Percentiles rank a stretch among this genome's conserved stretches.
Conservation (phyloP, 106 monocot genomes). For the Dioscorea zingiberensis region DNA sequence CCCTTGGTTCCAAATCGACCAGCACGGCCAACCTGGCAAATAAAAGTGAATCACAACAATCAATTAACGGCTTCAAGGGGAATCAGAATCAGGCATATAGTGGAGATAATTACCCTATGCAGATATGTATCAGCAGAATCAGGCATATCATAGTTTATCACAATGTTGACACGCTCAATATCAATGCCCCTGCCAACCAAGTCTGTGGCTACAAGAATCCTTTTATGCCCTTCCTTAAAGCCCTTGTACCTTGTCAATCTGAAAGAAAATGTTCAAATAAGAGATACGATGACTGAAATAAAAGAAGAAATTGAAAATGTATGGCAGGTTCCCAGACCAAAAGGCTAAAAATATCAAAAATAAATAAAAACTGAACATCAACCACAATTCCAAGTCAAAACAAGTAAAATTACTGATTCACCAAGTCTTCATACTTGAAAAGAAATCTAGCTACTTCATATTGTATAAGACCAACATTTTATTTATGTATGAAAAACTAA, state of each 20-base stretch:
- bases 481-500: no score
- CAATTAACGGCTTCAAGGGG: not conserved
- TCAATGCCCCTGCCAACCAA: constrained; percentile 97
- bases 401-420: no score
- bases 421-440: no score
- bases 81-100: no score
- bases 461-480: no score
- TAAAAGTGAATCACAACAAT: not conserved
- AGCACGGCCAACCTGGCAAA: constrained; percentile 72
- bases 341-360: no score
- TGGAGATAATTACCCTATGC: constrained; percentile 62
- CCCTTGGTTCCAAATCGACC: constrained; percentile 98
- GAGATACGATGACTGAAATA: no score
- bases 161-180: constrained; percentile 99
- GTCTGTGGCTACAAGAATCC: constrained; percentile 95
- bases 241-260: constrained; percentile 95
- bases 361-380: no score
- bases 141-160: constrained; percentile 99
- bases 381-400: no score
- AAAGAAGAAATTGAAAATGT: no score
- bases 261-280: not conserved
- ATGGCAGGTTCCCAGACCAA: no score
- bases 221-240: constrained; percentile 98
- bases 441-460: no score
- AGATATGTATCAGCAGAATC: constrained; percentile 98